Base-by-base conservation (phyloP, 2,329 filamentous ascomycete genomes). In the Nigrospora osmanthi region DNA sequence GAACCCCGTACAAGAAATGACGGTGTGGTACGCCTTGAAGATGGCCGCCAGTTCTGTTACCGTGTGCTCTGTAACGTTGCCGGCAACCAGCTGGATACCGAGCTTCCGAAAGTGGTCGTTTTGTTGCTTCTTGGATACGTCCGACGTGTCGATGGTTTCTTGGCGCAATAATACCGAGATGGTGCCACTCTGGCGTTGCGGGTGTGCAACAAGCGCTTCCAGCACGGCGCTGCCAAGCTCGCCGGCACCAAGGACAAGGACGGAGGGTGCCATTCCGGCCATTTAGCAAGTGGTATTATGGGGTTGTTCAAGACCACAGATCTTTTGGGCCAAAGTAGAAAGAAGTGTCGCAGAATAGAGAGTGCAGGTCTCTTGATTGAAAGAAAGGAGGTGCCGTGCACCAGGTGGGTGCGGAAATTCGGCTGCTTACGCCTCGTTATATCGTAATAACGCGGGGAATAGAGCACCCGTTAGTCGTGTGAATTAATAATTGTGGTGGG, bases 201-300 rank as follows among this genome's bases (percentile, higher is more conserved):
- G 68, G 50, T 82, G 75, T 0, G 51, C 40, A 13, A 65, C 57
- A 9, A 86, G 68, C 11, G 71, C 65, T 31, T 68, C 58, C 14
- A 85, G 63, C 46, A 85, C 66, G 14, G 75, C 68, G 5, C 67
- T 63, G 40, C 81, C 83, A 13, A 86, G 73, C 63, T 86, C 81
- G 47, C 81, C 82, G n/a, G 78, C 77, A 43, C 83, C 81, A 47
- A 87, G 64, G 42, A 86, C 67, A 41, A 85, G 77, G 46, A 84
- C 55, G 12, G 61, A 58, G 15, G 44, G 48, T 16, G 48, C 10
- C 15, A 43, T 40, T 17, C 31, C 30, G 15, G 48, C 45, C 39
- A 30, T 28, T 14, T 33, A 9, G 6, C 11, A 28, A 28, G 23
- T n/a, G n/a, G n/a, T 7, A 28, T 7, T 4, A 6, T 28, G 23